Evolutionary conservation across 1,284 basidiomycete species (phyloP).

Genomic region (Tremellales sp.): DNA sequence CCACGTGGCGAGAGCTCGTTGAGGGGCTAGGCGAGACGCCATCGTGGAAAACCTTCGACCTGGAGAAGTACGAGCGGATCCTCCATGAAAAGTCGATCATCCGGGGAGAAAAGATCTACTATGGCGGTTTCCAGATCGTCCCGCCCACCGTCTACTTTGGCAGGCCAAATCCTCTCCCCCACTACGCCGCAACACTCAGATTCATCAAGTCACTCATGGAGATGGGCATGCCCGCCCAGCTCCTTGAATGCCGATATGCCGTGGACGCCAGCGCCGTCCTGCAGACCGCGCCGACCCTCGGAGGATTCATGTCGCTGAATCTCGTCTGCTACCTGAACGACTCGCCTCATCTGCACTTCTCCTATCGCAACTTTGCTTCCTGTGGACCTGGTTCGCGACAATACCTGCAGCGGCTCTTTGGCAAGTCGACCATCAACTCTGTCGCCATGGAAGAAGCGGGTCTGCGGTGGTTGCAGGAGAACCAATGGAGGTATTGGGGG

Average conservation of each 20-base stretch:
- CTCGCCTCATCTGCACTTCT: conserved; percentile 15
- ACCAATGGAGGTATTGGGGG: conserved; percentile 32
- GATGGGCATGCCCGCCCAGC: conserved; percentile 16
- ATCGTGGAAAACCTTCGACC: conserved; percentile 17
- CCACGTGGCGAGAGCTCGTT: conserved; percentile 22
- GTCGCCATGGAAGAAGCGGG: conserved; percentile 31
- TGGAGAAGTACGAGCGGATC: conserved; percentile 20
- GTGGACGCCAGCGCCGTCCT: conserved; percentile 27
- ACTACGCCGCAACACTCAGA: conserved; percentile 28
- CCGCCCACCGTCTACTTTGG: conserved; percentile 33
- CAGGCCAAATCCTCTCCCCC: conserved; percentile 3
- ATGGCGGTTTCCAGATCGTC: conserved; percentile 31
- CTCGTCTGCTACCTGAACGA: conserved; percentile 28
- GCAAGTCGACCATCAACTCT: conserved; percentile 17
- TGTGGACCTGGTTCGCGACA: conserved; percentile 29
- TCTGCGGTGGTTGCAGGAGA: conserved; percentile 29
- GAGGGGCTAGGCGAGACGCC: conserved; percentile 17
- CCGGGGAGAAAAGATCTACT: conserved; percentile 21
- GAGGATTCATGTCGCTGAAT: conserved; percentile 27
- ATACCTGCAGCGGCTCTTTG: conserved; percentile 26
- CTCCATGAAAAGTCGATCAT: conserved; percentile 18
- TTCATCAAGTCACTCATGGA: conserved; percentile 29
- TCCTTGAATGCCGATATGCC: conserved; percentile 22
- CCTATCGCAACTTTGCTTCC: conserved; percentile 28
- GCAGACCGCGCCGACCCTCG: conserved; percentile 27